Evolutionary conservation across 1,284 basidiomycete genomes (phyloP), one percentile per base, ranked within the genome.

Genomic region (Sporisorium iseilematis-ciliati): DNA sequence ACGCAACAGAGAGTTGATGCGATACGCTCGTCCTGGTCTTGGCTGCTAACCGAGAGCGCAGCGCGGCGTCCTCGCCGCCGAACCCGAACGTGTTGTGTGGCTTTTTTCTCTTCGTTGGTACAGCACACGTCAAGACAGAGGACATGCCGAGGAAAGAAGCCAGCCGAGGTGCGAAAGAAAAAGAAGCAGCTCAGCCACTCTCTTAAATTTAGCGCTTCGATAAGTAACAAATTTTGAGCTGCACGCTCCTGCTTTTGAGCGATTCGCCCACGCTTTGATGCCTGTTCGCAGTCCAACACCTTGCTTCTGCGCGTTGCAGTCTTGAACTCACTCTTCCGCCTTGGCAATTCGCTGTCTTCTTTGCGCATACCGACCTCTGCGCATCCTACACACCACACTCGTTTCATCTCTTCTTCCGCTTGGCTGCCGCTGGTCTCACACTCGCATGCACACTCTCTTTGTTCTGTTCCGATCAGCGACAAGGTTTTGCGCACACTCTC

Each of bases 81-180:
- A 26, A 42, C n/a, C 41, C 41, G 41, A 26, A 26, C 43, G 23
- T 38, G 3, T 8, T 25, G 43, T 45, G 43, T 16, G 23, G 25
- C 43, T 46, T 46, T 43, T 46, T 46, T 46, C 43, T 46, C 43
- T 45, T 45, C n/a, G 21, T 21, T 16, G 11, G 43, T 26, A 45
- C 8, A 25, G 43, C 23, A 45, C 23, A 45, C 43, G 43, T 45
- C 43, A 3, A 25, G 43, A 45, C 23, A 45, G n/a, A 25, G 43
- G 12, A 23, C 40, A 41, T n/a, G 40, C 43, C 43, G 43, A 11
- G 43, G 25, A 45, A 14, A 25, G 43, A 45, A 45, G 43, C 33
- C 43, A 45, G 43, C 43, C 43, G 43, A 45, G 23, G 21, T 3
- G 43, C 21, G 43, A 21, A 43, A 43, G 12, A 25, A 16, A 45